A percentile compares a stretch with the other conserved stretches of the same genome.
These are phyloP conservation scores for Pichia eremophila DNA, from an alignment of 805 yeast species.

Conservation along the genomic window DNA sequence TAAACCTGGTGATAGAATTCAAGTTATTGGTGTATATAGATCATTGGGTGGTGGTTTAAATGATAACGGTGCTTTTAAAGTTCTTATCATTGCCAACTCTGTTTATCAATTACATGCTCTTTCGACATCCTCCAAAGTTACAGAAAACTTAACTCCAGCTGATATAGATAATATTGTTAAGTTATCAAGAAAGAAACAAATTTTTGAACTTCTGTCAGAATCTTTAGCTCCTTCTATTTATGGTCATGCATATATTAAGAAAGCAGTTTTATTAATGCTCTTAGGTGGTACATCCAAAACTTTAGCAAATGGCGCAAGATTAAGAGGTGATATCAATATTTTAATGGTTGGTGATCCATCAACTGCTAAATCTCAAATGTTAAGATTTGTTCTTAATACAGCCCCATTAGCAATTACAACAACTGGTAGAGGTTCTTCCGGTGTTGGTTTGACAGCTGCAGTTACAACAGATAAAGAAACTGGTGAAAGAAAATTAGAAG, in stretches of 20 bases:
- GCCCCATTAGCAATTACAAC: constrained; percentile 96
- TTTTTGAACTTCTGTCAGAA: constrained; percentile 71
- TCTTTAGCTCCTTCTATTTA: constrained; percentile 94
- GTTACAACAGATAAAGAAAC: constrained; percentile 95
- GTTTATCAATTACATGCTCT: constrained; percentile 82
- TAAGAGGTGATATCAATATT: constrained; percentile 94
- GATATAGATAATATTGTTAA: constrained; percentile 84
- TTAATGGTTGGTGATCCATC: constrained; percentile 98
- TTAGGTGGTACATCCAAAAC: constrained; percentile 93
- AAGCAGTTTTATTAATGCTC: constrained; percentile 83
- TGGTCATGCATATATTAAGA: constrained; percentile 85
- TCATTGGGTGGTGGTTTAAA: constrained; percentile 74
- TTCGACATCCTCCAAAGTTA: constrained; percentile 56
- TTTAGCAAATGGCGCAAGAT: constrained; percentile 88
- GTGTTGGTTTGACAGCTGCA: constrained; percentile 98
- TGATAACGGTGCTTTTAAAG: constrained; percentile 59
- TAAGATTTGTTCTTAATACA: constrained; percentile 88
- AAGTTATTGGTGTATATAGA: constrained; percentile 87
- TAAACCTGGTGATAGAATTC: constrained; percentile 95
- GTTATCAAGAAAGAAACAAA: constrained; percentile 57
- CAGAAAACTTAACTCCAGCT: constrained; percentile 65
- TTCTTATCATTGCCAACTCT: constrained; percentile 82
- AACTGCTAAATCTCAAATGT: constrained; percentile 93
- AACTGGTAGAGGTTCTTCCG: constrained; percentile 98
- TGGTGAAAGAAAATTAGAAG: constrained; percentile 92